phyloP scores from a whole-genome alignment of 495 filamentous ascomycete genomes.

The Amniculicola lignicola region DNA sequence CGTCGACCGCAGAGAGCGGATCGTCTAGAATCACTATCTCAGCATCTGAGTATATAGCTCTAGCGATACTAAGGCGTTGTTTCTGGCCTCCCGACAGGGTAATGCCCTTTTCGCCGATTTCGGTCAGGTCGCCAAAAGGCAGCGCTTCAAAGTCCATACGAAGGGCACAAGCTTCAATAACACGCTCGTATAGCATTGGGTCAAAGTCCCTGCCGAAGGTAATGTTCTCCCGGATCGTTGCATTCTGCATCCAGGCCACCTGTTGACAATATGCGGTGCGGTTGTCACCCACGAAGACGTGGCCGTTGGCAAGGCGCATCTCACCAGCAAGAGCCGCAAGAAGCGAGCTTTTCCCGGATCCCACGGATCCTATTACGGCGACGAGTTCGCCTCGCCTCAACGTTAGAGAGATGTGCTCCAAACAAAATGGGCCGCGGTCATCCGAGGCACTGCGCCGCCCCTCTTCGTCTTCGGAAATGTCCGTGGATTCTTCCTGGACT shows the following conservation, averaged over 20 bases:
- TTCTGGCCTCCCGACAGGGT: conserved; percentile 67
- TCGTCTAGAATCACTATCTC: conserved; percentile 95
- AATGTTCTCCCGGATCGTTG: conserved; percentile 23
- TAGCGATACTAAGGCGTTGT: conserved; percentile 53
- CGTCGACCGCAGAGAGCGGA: conserved; percentile 87
- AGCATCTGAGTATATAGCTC: conserved; percentile 69
- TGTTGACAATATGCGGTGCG: conserved; percentile 12
- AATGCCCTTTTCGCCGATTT: conserved; percentile 67
- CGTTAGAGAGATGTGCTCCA: not conserved
- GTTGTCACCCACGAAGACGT: not conserved
- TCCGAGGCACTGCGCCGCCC: not conserved
- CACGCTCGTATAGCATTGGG: conserved; percentile 53
- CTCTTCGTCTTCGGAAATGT: not conserved
- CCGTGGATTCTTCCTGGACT: too few species aligned
- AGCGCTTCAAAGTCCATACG: conserved; percentile 60
- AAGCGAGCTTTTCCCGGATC: conserved; percentile 16
- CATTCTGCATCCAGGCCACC: conserved; percentile 9
- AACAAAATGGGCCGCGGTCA: not conserved
- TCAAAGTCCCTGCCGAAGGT: conserved; percentile 31
- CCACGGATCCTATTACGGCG: conserved; percentile 13
- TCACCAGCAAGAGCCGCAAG: conserved; percentile 15
- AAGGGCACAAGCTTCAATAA: conserved; percentile 58
- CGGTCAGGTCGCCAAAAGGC: conserved; percentile 87
- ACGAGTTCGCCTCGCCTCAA: not conserved
- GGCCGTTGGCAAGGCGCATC: conserved; percentile 10